phyloP scores from a whole-genome alignment of 495 filamentous ascomycete genomes.

The Durotheca rogersii region DNA sequence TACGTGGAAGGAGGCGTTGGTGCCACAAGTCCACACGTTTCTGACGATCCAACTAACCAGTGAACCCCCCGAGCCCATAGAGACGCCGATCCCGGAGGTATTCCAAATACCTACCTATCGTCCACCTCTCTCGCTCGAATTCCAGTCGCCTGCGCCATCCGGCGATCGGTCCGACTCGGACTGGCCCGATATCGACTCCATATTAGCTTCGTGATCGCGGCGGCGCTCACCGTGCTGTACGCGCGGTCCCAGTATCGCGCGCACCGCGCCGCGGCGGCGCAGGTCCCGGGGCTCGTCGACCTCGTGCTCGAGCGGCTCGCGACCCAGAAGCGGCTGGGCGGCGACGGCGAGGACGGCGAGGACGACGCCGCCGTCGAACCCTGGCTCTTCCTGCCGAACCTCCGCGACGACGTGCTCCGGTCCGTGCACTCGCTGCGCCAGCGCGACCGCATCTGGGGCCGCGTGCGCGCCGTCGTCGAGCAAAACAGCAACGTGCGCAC shows the following conservation, averaged over 20 bases:
- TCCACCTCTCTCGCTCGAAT: conserved; percentile 84
- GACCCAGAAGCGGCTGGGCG: conserved; percentile 73
- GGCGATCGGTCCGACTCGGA: conserved; percentile 85
- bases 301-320: conserved; percentile 80
- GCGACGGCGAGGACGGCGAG: conserved; percentile 67
- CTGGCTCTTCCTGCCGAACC: conserved; percentile 81
- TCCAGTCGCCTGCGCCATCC: conserved; percentile 83
- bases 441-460: conserved; percentile 76
- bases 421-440: conserved; percentile 73
- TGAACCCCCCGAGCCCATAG: conserved; percentile 67
- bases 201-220: conserved; percentile 69
- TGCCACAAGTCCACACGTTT: conserved; percentile 36
- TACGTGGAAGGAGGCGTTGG: too few relatives aligned
- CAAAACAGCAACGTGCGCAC: conserved; percentile 89
- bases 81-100: conserved; percentile 59
- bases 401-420: conserved; percentile 87
- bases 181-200: conserved; percentile 93
- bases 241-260: conserved; percentile 55
- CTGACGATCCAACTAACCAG: conserved; percentile 72
- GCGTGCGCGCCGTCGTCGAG: conserved; percentile 81
- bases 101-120: conserved; percentile 57
- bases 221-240: conserved; percentile 54
- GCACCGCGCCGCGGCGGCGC: conserved; percentile 61
- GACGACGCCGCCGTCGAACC: conserved; percentile 67
- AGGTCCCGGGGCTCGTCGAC: conserved; percentile 76